Evolutionary conservation across 495 filamentous ascomycete species (phyloP).

Genomic region (Mytilinidion resinicola): DNA sequence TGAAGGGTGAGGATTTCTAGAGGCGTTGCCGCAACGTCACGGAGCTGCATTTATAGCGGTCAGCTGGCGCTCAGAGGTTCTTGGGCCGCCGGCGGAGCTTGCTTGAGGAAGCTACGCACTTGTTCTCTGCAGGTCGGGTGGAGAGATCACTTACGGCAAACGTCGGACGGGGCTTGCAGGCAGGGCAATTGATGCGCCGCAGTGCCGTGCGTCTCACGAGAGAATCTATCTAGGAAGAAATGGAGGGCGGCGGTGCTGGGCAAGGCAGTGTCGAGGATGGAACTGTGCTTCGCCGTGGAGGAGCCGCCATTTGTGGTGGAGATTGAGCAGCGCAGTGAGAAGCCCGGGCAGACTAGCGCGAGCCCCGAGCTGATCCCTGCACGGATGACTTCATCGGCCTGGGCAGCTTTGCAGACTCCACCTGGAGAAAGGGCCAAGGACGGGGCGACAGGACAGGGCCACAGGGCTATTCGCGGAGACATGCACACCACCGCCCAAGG

Average conservation of each 20-base stretch:
- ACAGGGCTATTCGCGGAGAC: neutral
- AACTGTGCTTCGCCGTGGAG: neutral
- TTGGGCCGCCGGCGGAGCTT: neutral
- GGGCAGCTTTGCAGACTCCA: neutral
- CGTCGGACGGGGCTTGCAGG: neutral
- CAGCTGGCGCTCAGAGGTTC: neutral
- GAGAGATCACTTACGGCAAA: neutral
- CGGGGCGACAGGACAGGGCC: no score
- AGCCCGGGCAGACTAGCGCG: neutral
- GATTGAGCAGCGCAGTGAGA: neutral
- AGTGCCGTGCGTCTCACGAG: neutral
- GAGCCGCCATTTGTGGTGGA: neutral
- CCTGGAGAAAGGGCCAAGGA: neutral
- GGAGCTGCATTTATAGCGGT: neutral
- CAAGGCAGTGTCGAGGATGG: neutral
- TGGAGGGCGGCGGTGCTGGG: neutral
- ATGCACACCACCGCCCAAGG: neutral
- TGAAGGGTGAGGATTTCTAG: neutral
- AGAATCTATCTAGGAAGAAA: neutral
- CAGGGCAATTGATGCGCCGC: neutral
- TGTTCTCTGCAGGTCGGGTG: neutral
- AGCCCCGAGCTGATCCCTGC: neutral
- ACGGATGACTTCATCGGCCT: conserved; percentile 1
- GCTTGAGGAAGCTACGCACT: neutral
- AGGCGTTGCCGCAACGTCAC: neutral